Base-by-base conservation (phyloP, 306 rosid genomes). In the Gastrolobium villosum region DNA sequence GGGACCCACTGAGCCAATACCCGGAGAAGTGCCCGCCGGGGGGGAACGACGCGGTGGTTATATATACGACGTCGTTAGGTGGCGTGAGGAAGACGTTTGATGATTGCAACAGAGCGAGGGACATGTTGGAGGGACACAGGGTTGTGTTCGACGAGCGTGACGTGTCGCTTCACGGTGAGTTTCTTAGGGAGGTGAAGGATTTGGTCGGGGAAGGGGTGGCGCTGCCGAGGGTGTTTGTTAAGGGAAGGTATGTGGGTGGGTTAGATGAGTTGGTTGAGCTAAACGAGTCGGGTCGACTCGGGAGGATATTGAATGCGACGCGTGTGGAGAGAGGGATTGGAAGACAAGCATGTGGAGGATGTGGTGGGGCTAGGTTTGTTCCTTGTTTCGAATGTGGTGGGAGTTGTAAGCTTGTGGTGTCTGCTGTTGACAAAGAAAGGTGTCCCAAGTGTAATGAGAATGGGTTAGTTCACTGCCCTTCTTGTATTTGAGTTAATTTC, bases 321-420 rank as follows among this genome's bases (percentile, higher is more conserved):
- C 84, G 86, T 0, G 93, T 91, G 75, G 96, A 91, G 93, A 93
- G 88, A 37, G 98, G 97, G 3, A 31, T 80, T 0, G 94, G 92
- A 4, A 81, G 90, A 14, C 86, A 52, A 36, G 91, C 69, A 5
- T 95, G 99, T 40, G 89, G 37, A 1, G 94, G 96, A 0, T 94
- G 97, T 40, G 99, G 98, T 7, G 98, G 99, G 41, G 92, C 79
- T 0, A 80, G 98, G 67, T 92, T 95, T 26, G 92, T 91, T 75
- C 99, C 99, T n/a, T 95, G 98, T 48, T 77, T 74, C 60, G 90
- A 89, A 1, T 95, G 99, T 68, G 92, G 88, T 0, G 98, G 98
- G 4, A 92, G 98, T 15, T 88, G 98, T 7, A 92, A 82, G 88
- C 46, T 95, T 70, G 54, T 86, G 9, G 14, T 8, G 9, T 2